Evolutionary conservation across 2,329 filamentous ascomycete species (phyloP), one percentile per base, ranked within the genome.

Genomic region (Colletotrichum sp.): DNA sequence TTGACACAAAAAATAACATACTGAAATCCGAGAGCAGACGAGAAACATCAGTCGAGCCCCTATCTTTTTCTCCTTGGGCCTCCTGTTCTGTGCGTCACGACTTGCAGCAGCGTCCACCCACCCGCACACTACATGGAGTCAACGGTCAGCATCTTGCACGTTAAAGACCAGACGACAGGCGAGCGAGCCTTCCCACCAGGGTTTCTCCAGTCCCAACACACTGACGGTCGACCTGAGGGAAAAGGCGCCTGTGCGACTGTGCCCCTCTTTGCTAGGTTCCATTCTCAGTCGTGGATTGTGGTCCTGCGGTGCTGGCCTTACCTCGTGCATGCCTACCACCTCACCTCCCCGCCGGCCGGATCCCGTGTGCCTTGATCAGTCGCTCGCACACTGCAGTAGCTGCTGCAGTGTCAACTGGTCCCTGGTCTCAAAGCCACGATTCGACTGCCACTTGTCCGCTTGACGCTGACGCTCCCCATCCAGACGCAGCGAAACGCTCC

Each of bases 401-500:
- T 58, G 64, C 70, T 70, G 55, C 67, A 70, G 55, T 63, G 65
- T 73, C 58, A 64, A 73, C 65, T 34, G n/a, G 34, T 43, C 70
- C 72, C 64, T 69, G 64, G 58, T 60, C 64, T 65, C 38, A 55
- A 72, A 75, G 69, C 73, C 73, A 67, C 64, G 69, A 67, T 63
- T 65, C 58, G 48, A 74, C 74, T 76, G 74, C 70, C 74, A 76
- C 74, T 65, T 74, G 74, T 64, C 67, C 70, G 38, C 36, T 72
- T 32, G 26, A 67, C 26, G 43, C 74, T 61, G 43, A 52, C 6
- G 43, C 43, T 52, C 43, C 43, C 65, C 70, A 67, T 76, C 43
- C 12, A 60, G 64, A 76, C 28, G 58, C 64, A 58, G 70, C 65
- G 24, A 57, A 24, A 66, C 68, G 55, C 52, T 52, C 12, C 67